Evolutionary conservation across 2,329 filamentous ascomycete species (phyloP).

Genomic region (Lomentospora prolificans): DNA sequence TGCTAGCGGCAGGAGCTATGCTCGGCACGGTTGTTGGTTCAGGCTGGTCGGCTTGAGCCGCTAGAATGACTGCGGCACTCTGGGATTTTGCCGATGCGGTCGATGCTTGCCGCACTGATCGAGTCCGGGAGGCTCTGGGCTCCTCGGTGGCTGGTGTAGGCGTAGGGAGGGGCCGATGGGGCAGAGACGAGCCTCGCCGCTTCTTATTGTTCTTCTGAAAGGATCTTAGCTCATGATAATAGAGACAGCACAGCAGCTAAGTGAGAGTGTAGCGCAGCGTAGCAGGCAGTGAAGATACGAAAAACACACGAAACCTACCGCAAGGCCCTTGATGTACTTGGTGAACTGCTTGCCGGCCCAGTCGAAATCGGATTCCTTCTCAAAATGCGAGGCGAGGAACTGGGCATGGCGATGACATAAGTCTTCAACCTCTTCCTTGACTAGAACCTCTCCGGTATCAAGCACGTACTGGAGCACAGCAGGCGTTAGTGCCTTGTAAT

Average conservation of each 20-base stretch:
- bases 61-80: neutral
- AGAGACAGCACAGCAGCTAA: neutral
- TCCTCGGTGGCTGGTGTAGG: neutral
- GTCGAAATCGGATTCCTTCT: slow-evolving; percentile 27
- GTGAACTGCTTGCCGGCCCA: slow-evolving; percentile 39
- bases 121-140: slow-evolving; percentile 14
- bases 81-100: neutral
- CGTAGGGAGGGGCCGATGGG: neutral
- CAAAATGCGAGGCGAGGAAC: slow-evolving; percentile 43
- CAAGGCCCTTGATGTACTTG: slow-evolving; percentile 30
- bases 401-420: slow-evolving; percentile 37
- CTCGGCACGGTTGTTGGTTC: neutral
- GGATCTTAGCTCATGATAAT: neutral
- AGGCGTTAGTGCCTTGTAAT: no score
- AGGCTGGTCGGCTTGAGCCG: neutral
- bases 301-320: neutral
- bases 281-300: neutral
- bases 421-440: slow-evolving; percentile 36
- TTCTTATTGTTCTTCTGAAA: neutral
- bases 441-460: slow-evolving; percentile 41
- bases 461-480: slow-evolving; percentile 34
- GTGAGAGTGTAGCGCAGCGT: no score
- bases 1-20: neutral
- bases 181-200: neutral
- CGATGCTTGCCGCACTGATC: neutral